Evolutionary conservation across 1,284 basidiomycete species (phyloP).

Genomic region (Pholiota adiposa): DNA sequence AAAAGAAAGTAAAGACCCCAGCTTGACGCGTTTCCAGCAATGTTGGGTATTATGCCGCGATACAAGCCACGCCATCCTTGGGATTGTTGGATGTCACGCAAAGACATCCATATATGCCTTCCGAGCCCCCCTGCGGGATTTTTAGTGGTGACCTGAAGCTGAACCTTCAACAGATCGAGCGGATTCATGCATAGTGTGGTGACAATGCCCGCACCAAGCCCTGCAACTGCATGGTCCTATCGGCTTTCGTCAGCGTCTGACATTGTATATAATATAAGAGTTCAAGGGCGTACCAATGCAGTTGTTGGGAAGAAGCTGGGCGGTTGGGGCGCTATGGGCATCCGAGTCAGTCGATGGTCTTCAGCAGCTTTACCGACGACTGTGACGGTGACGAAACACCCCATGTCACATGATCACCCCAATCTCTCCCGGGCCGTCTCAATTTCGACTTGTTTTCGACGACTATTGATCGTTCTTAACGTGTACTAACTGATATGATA

Average conservation of each 20-base stretch:
- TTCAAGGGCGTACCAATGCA: constrained; percentile 55
- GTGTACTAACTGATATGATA: too few relatives aligned
- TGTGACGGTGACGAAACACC: neutral
- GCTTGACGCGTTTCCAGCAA: constrained; percentile 95
- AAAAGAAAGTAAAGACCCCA: constrained; percentile 99
- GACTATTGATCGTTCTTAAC: too few relatives aligned
- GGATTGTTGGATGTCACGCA: constrained; percentile 74
- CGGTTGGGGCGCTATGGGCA: constrained; percentile 32
- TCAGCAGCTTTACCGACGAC: neutral
- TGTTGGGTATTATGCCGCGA: constrained; percentile 88
- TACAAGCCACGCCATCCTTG: constrained; percentile 91
- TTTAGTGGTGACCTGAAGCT: constrained; percentile 88
- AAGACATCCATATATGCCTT: constrained; percentile 76
- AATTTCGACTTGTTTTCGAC: too few relatives aligned
- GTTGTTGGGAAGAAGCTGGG: constrained; percentile 77
- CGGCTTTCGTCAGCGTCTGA: neutral
- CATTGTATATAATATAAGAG: constrained; percentile 4
- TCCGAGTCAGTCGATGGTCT: constrained; percentile 7
- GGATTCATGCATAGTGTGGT: constrained; percentile 98
- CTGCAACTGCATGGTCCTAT: constrained; percentile 93
- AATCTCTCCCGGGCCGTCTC: neutral
- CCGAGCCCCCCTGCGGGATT: constrained; percentile 69
- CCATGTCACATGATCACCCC: neutral
- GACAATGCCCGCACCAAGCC: constrained; percentile 91
- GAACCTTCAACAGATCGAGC: constrained; percentile 94